Evolutionary conservation across 805 yeast genomes (phyloP).

Genomic region (Pichia gijzeniarum): DNA sequence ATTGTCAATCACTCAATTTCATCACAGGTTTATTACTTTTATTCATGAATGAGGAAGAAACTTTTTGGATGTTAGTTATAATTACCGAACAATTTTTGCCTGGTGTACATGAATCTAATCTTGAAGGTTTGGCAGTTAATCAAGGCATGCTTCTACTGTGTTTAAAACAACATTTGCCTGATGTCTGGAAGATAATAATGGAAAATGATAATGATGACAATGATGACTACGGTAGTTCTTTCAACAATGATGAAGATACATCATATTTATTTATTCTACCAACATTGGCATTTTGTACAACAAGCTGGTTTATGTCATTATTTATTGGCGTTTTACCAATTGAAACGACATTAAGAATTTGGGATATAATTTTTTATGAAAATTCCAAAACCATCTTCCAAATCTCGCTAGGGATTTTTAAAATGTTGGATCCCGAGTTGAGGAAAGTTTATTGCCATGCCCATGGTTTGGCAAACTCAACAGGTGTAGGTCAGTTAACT

Average conservation of each 20-base stretch:
- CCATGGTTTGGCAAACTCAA: slow-evolving; percentile 7
- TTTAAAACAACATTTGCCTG: slow-evolving; percentile 76
- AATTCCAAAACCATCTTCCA: slow-evolving; percentile 84
- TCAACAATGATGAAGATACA: slow-evolving; percentile 13
- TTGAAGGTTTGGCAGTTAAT: slow-evolving; percentile 92
- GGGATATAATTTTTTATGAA: slow-evolving; percentile 95
- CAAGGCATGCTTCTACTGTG: slow-evolving; percentile 92
- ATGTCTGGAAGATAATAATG: slow-evolving; percentile 54
- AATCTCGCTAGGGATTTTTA: slow-evolving; percentile 72
- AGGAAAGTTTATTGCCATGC: slow-evolving; percentile 14
- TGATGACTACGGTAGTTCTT: slow-evolving; percentile 27
- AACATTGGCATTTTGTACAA: slow-evolving; percentile 87
- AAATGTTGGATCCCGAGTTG: slow-evolving; percentile 64
- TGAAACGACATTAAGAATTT: slow-evolving; percentile 79
- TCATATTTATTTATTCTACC: slow-evolving; percentile 69
- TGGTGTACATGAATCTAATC: slow-evolving; percentile 80
- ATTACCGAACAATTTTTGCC: slow-evolving; percentile 82
- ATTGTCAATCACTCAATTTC: slow-evolving; percentile 92
- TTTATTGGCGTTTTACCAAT: slow-evolving; percentile 87
- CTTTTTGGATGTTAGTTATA: slow-evolving; percentile 95
- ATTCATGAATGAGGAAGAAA: slow-evolving; percentile 89
- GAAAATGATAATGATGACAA: slow-evolving; percentile 29
- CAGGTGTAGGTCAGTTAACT: slow-evolving; percentile 1
- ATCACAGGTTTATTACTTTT: slow-evolving; percentile 79
- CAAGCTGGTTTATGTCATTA: slow-evolving; percentile 98